Percentiles rank a stretch among this genome's conserved stretches.
Evolutionary conservation across 2,329 filamentous ascomycete species (phyloP).

Genomic region (Chrysoporthe austroafricana): DNA sequence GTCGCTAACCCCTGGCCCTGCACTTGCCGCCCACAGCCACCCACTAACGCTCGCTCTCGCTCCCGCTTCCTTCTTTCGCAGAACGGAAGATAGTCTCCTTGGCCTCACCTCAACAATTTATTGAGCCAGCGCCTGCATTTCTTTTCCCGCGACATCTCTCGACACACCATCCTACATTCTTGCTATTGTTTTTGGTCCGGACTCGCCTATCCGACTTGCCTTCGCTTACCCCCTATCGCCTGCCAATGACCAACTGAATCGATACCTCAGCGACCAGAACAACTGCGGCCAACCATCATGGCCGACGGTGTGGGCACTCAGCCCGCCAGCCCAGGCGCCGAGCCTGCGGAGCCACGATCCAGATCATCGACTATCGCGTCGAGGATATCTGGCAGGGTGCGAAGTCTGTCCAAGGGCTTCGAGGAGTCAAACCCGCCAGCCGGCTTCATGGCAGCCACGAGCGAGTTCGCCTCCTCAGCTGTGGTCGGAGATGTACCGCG

Average conservation of each 20-base stretch:
- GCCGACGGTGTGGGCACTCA: slow-evolving; percentile 10
- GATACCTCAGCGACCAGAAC: not conserved
- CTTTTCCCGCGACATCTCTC: not conserved
- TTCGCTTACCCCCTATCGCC: not conserved
- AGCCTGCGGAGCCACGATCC: slow-evolving; percentile 16
- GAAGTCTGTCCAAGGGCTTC: slow-evolving; percentile 40
- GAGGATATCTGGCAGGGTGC: slow-evolving; percentile 23
- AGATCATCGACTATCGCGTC: slow-evolving; percentile 30
- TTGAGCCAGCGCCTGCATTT: not conserved
- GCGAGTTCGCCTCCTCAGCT: slow-evolving; percentile 49
- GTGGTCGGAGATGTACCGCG: slow-evolving; percentile 28
- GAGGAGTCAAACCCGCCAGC: slow-evolving; percentile 50
- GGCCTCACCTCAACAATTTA: not conserved
- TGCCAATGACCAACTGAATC: slow-evolving; percentile 1
- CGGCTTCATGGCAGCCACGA: slow-evolving; percentile 53
- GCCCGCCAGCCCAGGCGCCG: slow-evolving; percentile 15
- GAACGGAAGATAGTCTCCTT: not conserved
- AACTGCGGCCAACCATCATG: not conserved
- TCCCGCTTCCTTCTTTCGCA: not conserved
- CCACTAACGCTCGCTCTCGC: not conserved
- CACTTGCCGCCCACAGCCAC: slow-evolving; percentile 8
- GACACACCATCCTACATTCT: not conserved
- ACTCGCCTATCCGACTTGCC: not conserved
- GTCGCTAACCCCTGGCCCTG: not conserved
- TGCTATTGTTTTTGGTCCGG: not conserved